Percentiles rank a stretch among this genome's conserved stretches.
Conservation (phyloP, 1,284 basidiomycete species). For the Xanthoconium separans region DNA sequence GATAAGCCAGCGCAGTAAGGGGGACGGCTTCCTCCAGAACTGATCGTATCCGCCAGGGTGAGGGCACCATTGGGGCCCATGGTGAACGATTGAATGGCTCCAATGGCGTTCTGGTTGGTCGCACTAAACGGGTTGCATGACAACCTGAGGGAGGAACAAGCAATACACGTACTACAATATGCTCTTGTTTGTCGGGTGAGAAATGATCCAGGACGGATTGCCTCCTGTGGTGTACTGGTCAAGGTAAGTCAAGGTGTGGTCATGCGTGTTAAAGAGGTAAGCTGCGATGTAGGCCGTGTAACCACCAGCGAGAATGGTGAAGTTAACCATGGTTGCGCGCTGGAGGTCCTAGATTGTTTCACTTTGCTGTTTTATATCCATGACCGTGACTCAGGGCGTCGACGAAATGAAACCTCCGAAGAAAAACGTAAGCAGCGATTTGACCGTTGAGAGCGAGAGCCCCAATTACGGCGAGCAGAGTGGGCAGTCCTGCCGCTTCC, state of each 20-base stretch:
- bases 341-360: not conserved
- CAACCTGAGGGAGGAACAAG: not conserved
- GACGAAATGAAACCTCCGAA: too few relatives aligned
- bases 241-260: slow-evolving; percentile 36
- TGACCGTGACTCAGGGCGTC: not conserved
- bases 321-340: slow-evolving; percentile 42
- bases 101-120: slow-evolving; percentile 52
- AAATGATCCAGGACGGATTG: slow-evolving; percentile 48
- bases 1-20: slow-evolving; percentile 51
- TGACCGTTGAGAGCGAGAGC: too few relatives aligned
- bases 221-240: slow-evolving; percentile 18
- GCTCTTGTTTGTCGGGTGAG: slow-evolving; percentile 41
- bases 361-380: not conserved
- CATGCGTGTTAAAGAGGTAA: slow-evolving; percentile 44
- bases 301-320: slow-evolving; percentile 50
- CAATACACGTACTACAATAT: slow-evolving; percentile 52
- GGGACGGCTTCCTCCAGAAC: slow-evolving; percentile 52
- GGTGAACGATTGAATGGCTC: slow-evolving; percentile 57
- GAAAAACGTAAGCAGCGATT: too few relatives aligned
- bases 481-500: too few relatives aligned
- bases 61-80: slow-evolving; percentile 47
- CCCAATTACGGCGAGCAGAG: too few relatives aligned
- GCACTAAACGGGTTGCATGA: slow-evolving; percentile 39
- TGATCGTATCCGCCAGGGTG: slow-evolving; percentile 44
- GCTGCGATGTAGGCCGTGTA: slow-evolving; percentile 46